Conservation (phyloP, 2,329 filamentous ascomycete genomes). For the Claviceps monticola region DNA sequence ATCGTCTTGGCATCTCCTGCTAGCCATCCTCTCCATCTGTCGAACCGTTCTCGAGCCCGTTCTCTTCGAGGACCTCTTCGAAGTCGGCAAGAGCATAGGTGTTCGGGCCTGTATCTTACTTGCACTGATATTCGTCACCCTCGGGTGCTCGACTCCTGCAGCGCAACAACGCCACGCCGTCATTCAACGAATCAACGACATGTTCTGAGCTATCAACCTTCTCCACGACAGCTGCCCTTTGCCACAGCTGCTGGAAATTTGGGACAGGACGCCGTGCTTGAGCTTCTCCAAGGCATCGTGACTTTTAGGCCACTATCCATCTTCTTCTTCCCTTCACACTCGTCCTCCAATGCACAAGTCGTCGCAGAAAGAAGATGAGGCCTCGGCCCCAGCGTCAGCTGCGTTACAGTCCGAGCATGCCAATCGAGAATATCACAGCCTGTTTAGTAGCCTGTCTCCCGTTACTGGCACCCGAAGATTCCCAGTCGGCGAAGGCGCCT, state of each 20-base stretch:
- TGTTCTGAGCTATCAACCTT: conserved; percentile 1
- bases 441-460: neutral
- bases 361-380: neutral
- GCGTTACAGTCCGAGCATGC: neutral
- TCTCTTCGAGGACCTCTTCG: too few species aligned
- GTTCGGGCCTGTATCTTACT: too few species aligned
- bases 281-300: neutral
- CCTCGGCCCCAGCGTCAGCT: neutral
- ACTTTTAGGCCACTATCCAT: conserved; percentile 3
- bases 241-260: neutral
- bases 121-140: neutral
- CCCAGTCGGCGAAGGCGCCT: neutral
- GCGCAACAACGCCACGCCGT: conserved; percentile 3
- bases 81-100: too few species aligned
- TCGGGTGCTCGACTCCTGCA: neutral
- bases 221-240: conserved; percentile 1
- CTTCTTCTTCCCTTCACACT: neutral
- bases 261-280: neutral
- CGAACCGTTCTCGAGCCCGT: too few species aligned
- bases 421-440: neutral
- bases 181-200: conserved; percentile 1
- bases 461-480: neutral
- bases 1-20: neutral
- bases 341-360: conserved; percentile 2
- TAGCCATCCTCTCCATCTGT: too few species aligned